These are phyloP conservation scores for Apiospora aurea DNA, from an alignment of 2,329 filamentous ascomycete species.

Conservation along the genomic window DNA sequence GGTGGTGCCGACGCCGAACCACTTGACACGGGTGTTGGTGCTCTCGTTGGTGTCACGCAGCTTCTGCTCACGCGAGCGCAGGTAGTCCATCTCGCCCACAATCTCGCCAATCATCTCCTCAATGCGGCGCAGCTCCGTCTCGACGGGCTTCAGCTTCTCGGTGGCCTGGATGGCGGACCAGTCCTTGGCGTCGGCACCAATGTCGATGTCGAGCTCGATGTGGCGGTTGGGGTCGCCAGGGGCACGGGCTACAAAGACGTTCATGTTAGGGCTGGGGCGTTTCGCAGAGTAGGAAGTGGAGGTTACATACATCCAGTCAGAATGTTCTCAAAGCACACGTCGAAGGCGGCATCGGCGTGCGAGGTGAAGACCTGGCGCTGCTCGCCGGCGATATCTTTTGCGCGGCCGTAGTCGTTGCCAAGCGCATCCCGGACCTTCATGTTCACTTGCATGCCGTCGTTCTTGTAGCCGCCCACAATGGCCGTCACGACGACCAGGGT, in stretches of 20 bases:
- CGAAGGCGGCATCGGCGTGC: constrained; percentile 89
- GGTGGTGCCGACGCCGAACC: constrained; percentile 95
- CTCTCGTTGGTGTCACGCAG: constrained; percentile 99
- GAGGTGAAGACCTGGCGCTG: constrained; percentile 94
- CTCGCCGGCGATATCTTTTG: constrained; percentile 91
- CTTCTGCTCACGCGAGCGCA: constrained; percentile 89
- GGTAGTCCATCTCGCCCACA: constrained; percentile 95
- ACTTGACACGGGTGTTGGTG: constrained; percentile 98
- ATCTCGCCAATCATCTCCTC: constrained; percentile 91
- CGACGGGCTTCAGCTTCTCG: constrained; percentile 97
- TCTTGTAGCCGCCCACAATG: constrained; percentile 82
- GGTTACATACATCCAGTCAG: constrained; percentile 70
- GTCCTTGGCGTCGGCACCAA: constrained; percentile 96
- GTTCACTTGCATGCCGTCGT: constrained; percentile 92
- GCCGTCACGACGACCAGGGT: constrained; percentile 96
- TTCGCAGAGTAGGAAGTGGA: neutral
- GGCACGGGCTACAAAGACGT: neutral
- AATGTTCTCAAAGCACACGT: constrained; percentile 94
- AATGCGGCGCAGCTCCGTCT: constrained; percentile 91
- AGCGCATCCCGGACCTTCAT: constrained; percentile 92
- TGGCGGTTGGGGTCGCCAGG: constrained; percentile 65
- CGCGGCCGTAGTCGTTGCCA: constrained; percentile 93
- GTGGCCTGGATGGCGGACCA: constrained; percentile 96
- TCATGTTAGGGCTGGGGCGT: constrained; percentile 14
- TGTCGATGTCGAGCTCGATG: constrained; percentile 93